Base-by-base conservation (phyloP, 768 basidiomycete genomes). In the Amanita phalloides region DNA sequence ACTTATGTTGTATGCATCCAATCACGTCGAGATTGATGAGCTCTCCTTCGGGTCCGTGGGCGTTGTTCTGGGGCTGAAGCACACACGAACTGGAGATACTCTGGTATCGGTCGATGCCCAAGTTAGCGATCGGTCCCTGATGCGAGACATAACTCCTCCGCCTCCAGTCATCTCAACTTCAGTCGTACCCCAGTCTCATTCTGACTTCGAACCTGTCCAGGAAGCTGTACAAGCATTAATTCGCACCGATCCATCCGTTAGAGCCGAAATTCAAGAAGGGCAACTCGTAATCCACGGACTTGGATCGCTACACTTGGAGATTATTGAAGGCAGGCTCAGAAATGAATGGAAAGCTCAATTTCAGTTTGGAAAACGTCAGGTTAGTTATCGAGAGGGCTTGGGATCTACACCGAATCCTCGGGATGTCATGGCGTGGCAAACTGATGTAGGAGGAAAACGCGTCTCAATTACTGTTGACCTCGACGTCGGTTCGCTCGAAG, bases 211-310 rank as follows among this genome's bases (percentile, higher is more conserved):
- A 51, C 81, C 84, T 17, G 86, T 92, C 1, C 82, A 89, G 66
- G 75, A 81, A 44, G 90, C 90, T 7, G 68, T 93, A 17, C 70
- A 75, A 25, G 70, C 85, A 1, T 69, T 93, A 25, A 71, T 79
- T 14, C 83, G 90, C n/a, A 92, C 91, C 1, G 90, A 93, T 60
- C 90, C 90, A n/a, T 91, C 89, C 0, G 78, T 91, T 26, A 82
- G 91, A 17, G 71, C 82, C 28, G 90, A 91, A 49, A 68, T 71
- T 2, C 82, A 87, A 51, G 90, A 93, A 56, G 90, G 89, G 1
- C 90, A 93, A 59, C 70, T 90, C 32, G 74, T 93, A 28, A 74
- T 90, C 1, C 87, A 92, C 57, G 90, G 90, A 2, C 78, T 93
- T 38, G 90, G 90, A 11, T 79, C 86, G 28, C 74, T 93, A 10